phyloP scores from a whole-genome alignment of 2,329 filamentous ascomycete genomes.

The Alternaria alternata region DNA sequence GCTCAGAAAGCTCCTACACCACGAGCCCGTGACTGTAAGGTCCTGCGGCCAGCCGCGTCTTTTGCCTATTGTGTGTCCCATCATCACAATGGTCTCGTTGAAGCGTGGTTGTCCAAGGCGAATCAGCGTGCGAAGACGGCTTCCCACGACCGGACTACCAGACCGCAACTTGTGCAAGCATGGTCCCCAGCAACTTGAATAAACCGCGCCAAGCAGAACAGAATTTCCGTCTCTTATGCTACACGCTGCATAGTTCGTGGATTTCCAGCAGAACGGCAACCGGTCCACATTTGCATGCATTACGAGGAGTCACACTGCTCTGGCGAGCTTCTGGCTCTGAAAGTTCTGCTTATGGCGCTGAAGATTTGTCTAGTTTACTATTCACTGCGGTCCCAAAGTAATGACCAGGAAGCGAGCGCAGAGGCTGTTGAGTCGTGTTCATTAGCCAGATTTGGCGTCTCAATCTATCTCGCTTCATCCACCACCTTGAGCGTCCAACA shows the following conservation, averaged over 20 bases:
- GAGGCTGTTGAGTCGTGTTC: constrained; percentile 3
- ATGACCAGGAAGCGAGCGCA: constrained; percentile 10
- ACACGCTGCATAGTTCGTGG: constrained; percentile 11
- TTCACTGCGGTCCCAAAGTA: constrained; percentile 5
- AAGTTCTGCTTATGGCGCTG: constrained; percentile 24
- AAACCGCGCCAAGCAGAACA: constrained; percentile 29
- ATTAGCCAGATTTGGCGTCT: constrained; percentile 1
- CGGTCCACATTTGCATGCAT: constrained; percentile 24
- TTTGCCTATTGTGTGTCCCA: constrained; percentile 34
- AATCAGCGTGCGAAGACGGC: constrained; percentile 43
- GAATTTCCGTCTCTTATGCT: constrained; percentile 14
- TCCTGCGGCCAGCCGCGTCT: constrained; percentile 39
- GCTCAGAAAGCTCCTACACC: constrained; percentile 35
- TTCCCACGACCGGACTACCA: constrained; percentile 29
- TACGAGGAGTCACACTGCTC: constrained; percentile 22
- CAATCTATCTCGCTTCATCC: constrained; percentile 8
- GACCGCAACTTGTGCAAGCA: constrained; percentile 37
- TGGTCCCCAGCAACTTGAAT: constrained; percentile 28
- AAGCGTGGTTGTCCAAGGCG: constrained; percentile 31
- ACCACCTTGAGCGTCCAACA: constrained; percentile 17
- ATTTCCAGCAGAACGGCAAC: constrained; percentile 24
- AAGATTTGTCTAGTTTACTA: constrained; percentile 18
- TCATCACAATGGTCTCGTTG: constrained; percentile 31
- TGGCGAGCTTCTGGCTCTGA: constrained; percentile 25
- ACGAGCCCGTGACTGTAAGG: constrained; percentile 45